Base-by-base conservation (phyloP, 2,329 filamentous ascomycete genomes). In the Microascus cirrosus region DNA sequence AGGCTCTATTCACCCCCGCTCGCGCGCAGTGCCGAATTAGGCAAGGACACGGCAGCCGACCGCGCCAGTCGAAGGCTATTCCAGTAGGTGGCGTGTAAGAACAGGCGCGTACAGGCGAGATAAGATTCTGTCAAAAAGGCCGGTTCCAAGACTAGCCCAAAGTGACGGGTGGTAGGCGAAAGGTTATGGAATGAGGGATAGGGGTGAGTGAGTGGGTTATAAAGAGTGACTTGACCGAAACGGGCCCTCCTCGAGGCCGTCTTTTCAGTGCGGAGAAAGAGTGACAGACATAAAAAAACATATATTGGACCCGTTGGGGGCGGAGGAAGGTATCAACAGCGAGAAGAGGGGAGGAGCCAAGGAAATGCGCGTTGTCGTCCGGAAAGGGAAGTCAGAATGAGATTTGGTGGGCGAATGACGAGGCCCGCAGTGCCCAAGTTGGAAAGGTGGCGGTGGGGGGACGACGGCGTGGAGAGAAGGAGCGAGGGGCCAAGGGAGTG, bases 301-400 rank as follows among this genome's bases (percentile, higher is more conserved):
- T 42, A 28, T 56, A 56, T 50, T 56, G 18, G 42, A 18, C 15
- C 39, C 25, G 54, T 32, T 45, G 34, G 34, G 39, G 24, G 24
- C 25, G 25, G 15, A 34, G 39, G 32, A 48, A 25, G 24, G n/a
- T 24, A 20, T 50, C 45, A 22, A 50, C 22, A 6, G 22, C 22
- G 36, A 52, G 34, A 53, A 57, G 39, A 55, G 53, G 58, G 53
- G 25, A 52, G 35, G 34, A 60, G 56, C 34, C 52, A 54, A 53
- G 54, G 59, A 57, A 55, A 50, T 50, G 45, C 45, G 45, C 45
- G 51, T 53, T 45, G 51, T 34, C 15, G 51, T 53, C 51, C 51
- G n/a, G 20, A 53, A 32, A 13, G 24, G 51, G 51, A 53, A 53
- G 51, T 53, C 28, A 32, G 50, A 20, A 55, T 57, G 53, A 18